A percentile compares a stretch with the other conserved stretches of the same genome.
Conservation (phyloP, 2,329 filamentous ascomycete genomes). For the Xylariaceae sp. region DNA sequence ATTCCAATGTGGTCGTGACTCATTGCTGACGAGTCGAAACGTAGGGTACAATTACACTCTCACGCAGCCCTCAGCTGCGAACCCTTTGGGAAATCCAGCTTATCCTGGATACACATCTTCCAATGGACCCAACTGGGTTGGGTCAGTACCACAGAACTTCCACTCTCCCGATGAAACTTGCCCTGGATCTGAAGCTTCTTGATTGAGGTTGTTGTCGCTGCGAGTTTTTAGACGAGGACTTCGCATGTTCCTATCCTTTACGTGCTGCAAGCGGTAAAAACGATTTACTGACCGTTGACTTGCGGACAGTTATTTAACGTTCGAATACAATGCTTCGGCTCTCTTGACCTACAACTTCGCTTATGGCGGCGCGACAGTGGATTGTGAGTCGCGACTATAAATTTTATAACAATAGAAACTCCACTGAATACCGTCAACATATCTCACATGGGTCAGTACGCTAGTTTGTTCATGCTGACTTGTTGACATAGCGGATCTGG, state of each 20-base stretch:
- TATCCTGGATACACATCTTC: constrained; percentile 47
- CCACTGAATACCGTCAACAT: not conserved
- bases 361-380: constrained; percentile 48
- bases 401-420: not conserved
- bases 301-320: constrained; percentile 38
- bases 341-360: constrained; percentile 50
- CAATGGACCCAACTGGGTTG: constrained; percentile 47
- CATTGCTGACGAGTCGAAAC: not conserved
- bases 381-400: constrained; percentile 29
- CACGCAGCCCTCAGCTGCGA: constrained; percentile 45
- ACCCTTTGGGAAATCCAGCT: constrained; percentile 57
- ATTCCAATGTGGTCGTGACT: not conserved
- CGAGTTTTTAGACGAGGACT: not conserved
- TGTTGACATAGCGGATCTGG: constrained; percentile 33
- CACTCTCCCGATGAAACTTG: not conserved
- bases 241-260: not conserved
- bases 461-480: not conserved
- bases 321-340: constrained; percentile 41
- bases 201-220: not conserved
- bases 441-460: not conserved
- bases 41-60: constrained; percentile 48
- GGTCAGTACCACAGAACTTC: constrained; percentile 5
- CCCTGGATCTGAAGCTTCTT: not conserved
- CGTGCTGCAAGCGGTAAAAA: not conserved
- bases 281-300: not conserved